phyloP scores from a whole-genome alignment of 257 asterid genomes.

The Nicotiana tabacum region DNA sequence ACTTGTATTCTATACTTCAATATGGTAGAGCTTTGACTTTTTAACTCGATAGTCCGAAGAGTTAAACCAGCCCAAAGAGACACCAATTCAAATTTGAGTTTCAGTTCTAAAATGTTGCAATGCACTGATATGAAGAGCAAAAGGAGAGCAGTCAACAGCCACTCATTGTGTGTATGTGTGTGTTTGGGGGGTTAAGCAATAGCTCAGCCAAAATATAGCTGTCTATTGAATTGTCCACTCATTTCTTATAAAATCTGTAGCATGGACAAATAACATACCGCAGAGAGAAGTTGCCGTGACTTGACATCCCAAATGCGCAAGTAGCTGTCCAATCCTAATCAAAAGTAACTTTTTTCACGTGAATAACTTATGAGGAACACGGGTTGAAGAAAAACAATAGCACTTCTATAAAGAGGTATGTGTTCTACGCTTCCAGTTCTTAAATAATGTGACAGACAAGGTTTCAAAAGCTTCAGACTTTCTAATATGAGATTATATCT shows the following conservation, averaged over 20 bases:
- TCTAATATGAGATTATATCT: background rate
- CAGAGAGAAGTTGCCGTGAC: slow-evolving; percentile 79
- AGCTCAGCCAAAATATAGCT: background rate
- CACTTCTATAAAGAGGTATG: background rate
- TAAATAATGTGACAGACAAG: background rate
- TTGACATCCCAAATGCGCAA: slow-evolving; percentile 88
- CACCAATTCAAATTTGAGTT: background rate
- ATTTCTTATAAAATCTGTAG: background rate
- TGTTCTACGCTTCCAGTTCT: background rate
- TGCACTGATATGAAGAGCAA: background rate
- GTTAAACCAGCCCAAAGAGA: background rate
- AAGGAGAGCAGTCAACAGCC: background rate
- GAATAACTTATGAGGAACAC: background rate
- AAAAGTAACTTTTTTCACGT: slow-evolving; percentile 6
- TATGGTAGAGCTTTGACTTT: background rate
- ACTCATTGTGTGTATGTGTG: background rate
- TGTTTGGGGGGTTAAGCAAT: too few species aligned
- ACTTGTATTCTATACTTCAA: background rate
- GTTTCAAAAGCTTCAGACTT: background rate
- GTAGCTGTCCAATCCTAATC: slow-evolving; percentile 83
- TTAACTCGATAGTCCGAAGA: background rate
- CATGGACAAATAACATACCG: slow-evolving; percentile 44
- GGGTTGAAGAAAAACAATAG: background rate
- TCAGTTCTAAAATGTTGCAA: background rate
- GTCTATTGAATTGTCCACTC: background rate